Evolutionary conservation across 345 rosid species (phyloP).

Genomic region (Streptanthus diversifolius): DNA sequence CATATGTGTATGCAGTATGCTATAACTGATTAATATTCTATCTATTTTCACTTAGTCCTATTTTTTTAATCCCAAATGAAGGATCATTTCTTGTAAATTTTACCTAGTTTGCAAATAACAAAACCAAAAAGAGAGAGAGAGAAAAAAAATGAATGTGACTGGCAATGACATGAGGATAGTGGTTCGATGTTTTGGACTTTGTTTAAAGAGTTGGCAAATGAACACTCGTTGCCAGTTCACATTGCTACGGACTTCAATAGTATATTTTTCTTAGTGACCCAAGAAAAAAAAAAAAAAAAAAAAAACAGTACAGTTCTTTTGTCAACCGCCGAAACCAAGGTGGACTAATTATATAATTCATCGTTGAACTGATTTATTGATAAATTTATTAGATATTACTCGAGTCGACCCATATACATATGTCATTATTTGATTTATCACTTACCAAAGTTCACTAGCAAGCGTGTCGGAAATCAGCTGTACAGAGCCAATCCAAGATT

Average conservation of each 20-base stretch:
- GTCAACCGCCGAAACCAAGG: not conserved
- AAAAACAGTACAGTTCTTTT: not conserved
- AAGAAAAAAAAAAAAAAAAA: not conserved
- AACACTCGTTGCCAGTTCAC: conserved; percentile 25
- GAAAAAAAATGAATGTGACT: not conserved
- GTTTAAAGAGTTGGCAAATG: conserved; percentile 23
- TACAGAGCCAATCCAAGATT: not conserved
- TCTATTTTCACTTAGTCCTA: not conserved
- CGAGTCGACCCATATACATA: not conserved
- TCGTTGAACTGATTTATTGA: not conserved
- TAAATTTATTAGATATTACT: not conserved
- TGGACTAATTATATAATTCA: not conserved
- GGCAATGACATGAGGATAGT: conserved; percentile 31
- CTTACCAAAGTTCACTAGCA: not conserved
- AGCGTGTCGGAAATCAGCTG: not conserved
- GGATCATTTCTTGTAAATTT: not conserved
- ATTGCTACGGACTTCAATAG: conserved; percentile 5
- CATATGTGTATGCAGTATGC: not conserved
- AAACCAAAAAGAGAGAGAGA: not conserved
- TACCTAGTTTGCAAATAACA: not conserved
- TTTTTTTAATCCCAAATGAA: not conserved
- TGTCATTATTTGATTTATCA: not conserved
- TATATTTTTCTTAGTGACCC: not conserved
- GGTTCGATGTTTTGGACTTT: conserved; percentile 36
- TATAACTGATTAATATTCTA: not conserved